A percentile compares a stretch with the other conserved stretches of the same genome.
Evolutionary conservation across 2,329 filamentous ascomycete genomes (phyloP).

Genomic region (Pseudogymnoascus sp.): DNA sequence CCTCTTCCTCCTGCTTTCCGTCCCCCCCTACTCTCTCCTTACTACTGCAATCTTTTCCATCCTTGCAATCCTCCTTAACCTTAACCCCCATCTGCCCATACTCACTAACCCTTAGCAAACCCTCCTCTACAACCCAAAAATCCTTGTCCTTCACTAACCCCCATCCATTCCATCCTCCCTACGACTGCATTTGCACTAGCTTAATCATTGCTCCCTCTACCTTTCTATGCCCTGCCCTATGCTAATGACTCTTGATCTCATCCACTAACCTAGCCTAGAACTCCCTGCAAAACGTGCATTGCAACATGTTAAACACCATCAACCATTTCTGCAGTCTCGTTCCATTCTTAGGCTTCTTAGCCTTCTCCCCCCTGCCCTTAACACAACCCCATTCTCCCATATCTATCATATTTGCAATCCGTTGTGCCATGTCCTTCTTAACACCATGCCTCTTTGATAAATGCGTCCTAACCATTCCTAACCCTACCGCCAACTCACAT

Average conservation of each 20-base stretch:
- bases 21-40: neutral
- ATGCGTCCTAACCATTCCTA: neutral
- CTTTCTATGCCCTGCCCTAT: neutral
- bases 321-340: neutral
- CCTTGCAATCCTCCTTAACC: neutral
- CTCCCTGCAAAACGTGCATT: neutral
- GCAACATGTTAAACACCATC: neutral
- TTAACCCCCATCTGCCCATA: neutral
- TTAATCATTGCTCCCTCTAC: neutral
- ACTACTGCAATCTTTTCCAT: neutral
- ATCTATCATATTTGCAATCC: neutral
- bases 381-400: neutral
- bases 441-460: neutral
- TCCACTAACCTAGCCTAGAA: neutral
- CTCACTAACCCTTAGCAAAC: neutral
- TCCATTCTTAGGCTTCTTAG: neutral
- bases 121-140: neutral
- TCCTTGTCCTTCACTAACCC: neutral
- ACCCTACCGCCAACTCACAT: too few species aligned
- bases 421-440: neutral
- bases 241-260: neutral
- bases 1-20: neutral
- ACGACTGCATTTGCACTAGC: neutral
- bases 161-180: neutral
- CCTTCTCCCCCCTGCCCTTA: neutral